Conservation (phyloP, 495 filamentous ascomycete genomes). For the Aspergillus olivimuriae region DNA sequence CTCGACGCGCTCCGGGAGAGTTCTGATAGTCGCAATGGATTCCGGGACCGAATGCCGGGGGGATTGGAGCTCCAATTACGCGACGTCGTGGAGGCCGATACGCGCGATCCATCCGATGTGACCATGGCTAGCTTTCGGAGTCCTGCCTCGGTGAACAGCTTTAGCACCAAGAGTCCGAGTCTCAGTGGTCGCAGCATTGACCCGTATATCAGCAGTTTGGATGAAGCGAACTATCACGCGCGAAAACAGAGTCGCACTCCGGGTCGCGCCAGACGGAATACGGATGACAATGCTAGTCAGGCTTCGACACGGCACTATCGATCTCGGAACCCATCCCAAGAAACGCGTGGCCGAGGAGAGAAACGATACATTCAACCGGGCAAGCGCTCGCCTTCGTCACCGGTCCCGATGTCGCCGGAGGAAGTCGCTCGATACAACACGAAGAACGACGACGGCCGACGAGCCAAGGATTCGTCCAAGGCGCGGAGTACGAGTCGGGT, state of each 20-base stretch:
- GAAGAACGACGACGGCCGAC: constrained; percentile 33
- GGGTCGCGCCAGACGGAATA: constrained; percentile 53
- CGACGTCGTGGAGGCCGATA: constrained; percentile 39
- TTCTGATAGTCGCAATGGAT: constrained; percentile 57
- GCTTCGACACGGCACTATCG: constrained; percentile 36
- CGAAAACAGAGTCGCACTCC: constrained; percentile 45
- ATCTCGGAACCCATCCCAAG: constrained; percentile 57
- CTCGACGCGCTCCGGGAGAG: constrained; percentile 54
- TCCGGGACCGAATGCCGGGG: constrained; percentile 73
- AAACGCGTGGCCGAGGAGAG: constrained; percentile 59
- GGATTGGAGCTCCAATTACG: constrained; percentile 70
- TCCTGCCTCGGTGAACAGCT: constrained; percentile 44
- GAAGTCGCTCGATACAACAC: constrained; percentile 57
- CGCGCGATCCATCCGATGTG: constrained; percentile 15
- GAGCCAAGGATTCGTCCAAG: constrained; percentile 37
- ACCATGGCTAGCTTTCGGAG: constrained; percentile 38
- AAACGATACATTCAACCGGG: constrained; percentile 70
- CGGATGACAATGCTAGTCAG: constrained; percentile 42
- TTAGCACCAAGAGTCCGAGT: constrained; percentile 42
- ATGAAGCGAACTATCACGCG: constrained; percentile 62
- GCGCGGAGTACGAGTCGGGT: constrained; percentile 33
- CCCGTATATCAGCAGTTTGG: constrained; percentile 82
- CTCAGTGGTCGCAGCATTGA: constrained; percentile 64
- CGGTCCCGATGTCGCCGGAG: constrained; percentile 87
- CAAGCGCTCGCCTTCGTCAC: constrained; percentile 83